These are phyloP conservation scores for Xylaria multiplex DNA, from an alignment of 2,329 filamentous ascomycete species.

Conservation along the genomic window DNA sequence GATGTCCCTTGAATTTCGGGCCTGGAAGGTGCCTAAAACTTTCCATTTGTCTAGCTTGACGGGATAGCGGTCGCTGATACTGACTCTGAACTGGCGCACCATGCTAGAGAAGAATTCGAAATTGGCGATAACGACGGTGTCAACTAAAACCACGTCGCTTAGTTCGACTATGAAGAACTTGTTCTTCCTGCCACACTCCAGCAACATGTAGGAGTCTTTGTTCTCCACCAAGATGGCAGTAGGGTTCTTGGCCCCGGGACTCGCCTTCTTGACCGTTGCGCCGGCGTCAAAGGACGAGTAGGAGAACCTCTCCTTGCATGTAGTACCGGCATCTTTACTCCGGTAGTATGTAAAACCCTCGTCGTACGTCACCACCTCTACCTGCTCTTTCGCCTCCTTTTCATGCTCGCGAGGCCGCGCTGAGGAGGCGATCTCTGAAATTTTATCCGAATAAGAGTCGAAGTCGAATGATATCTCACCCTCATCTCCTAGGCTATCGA, in stretches of 20 bases:
- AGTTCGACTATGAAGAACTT: conserved; percentile 96
- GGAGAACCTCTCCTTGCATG: conserved; percentile 97
- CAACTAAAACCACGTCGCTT: conserved; percentile 85
- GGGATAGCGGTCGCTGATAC: conserved; percentile 93
- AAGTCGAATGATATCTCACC: conserved; percentile 77
- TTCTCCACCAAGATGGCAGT: conserved; percentile 93
- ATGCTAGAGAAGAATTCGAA: conserved; percentile 99
- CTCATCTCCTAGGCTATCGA: conserved; percentile 87
- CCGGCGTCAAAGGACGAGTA: conserved; percentile 98
- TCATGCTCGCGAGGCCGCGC: conserved; percentile 41
- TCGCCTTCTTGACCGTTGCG: conserved; percentile 91
- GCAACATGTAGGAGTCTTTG: conserved; percentile 98
- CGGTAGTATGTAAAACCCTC: conserved; percentile 67
- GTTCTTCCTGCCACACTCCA: conserved; percentile 85
- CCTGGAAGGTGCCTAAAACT: conserved; percentile 86
- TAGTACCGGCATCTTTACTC: conserved; percentile 94
- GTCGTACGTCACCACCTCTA: conserved; percentile 58
- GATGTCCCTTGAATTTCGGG: conserved; percentile 90
- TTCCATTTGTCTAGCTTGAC: conserved; percentile 94
- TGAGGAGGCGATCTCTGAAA: conserved; percentile 55
- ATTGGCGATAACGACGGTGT: conserved; percentile 96
- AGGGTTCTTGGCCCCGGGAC: conserved; percentile 84
- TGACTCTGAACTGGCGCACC: conserved; percentile 88
- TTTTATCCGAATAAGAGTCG: conserved; percentile 59
- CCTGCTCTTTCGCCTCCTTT: conserved; percentile 47